Base-by-base conservation (phyloP, 1,284 basidiomycete genomes). In the Sutorius eximius region DNA sequence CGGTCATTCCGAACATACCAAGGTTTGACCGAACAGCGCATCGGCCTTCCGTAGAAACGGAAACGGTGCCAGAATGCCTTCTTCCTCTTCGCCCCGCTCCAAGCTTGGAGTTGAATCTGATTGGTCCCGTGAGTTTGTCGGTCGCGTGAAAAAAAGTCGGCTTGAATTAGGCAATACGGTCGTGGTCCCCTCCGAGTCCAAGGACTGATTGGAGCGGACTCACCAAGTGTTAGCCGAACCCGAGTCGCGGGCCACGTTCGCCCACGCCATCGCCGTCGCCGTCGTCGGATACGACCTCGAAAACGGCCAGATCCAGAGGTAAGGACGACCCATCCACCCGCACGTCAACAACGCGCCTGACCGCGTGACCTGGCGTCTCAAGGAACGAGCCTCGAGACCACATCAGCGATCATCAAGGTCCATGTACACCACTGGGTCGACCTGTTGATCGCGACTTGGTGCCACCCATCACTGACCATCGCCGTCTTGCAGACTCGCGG, bases 91-190 rank as follows among this genome's bases (percentile, higher is more conserved):
- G n/a, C 12, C 43, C 13, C 13, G 11, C 22, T 12, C 34, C 6
- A 16, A 11, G 12, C 24, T 27, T 6, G 41, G 22, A 10, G 24
- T 27, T 16, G 18, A 18, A 30, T 12, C 29, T 27, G 45, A 29
- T 37, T 52, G 34, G 51, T 52, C 24, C 37, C 16, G 52, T 53
- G 36, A 37, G 36, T 36, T 49, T 46, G 33, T 53, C 42, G 29
- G 34, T 56, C 55, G 55, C 54, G 55, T 56, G 56, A 27, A 56
- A 20, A 55, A 48, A 51, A 33, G 22, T 15, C 16, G n/a, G n/a
- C 38, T 48, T 44, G 49, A 43, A 59, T 55, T 61, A 43, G 58
- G 50, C 56, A 60, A 49, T 7, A 20, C 5, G 43, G 20, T 20
- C 29, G 6, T 22, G 30, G 9, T 20, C 12, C 7, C 24, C 24